Evolutionary conservation across 225 moss, liverwort and hornwort species (phyloP), one percentile per base, ranked within the genome.

Genomic region (Thuidium tamariscinum): DNA sequence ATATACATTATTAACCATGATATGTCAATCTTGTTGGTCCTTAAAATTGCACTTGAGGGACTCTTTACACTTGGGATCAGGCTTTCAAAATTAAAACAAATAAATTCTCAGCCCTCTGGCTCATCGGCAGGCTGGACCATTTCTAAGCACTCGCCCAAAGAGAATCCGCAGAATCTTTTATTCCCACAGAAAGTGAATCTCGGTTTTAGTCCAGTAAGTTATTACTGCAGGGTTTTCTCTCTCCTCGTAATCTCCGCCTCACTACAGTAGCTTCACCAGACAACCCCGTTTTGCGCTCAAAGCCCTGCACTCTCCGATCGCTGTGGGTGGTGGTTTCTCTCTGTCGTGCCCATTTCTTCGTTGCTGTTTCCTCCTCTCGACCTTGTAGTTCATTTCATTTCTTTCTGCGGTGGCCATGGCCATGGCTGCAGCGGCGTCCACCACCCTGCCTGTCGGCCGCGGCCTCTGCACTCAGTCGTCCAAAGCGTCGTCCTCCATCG

Each of bases 371-470:
- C 29, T 14, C 69, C 25, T 42, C 27, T 13, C 16, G 15, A 2
- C 41, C 41, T 26, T 9, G 1, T 4, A 14, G 4, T 42, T 41
- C 8, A 5, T 8, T 15, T 41, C 70, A 9, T 42, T 70, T 26
- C 26, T 42, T 15, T 1, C 29, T 0, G 18, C 29, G 46, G 29
- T 46, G 46, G 4, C 82, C 55, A 89, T 91, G 89, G 89, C 89
- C 54, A 87, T 90, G 88, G 90, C 88, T 62, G 90, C 89, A 48
- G 89, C 84, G 39, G 75, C 87, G 16, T 41, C 74, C 55, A n/a
- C 90, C 51, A 59, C 87, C 11, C 63, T 91, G 29, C 89, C 89
- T 36, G 3, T 23, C 67, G 25, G 23, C 87, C 87, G 36, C 67
- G 85, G 80, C 68, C 85, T 87, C 52, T 23, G 87, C 63, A 29